Percentiles rank a stretch among this genome's conserved stretches.
Conservation (phyloP, 768 basidiomycete genomes). For the Paxillus involutus region DNA sequence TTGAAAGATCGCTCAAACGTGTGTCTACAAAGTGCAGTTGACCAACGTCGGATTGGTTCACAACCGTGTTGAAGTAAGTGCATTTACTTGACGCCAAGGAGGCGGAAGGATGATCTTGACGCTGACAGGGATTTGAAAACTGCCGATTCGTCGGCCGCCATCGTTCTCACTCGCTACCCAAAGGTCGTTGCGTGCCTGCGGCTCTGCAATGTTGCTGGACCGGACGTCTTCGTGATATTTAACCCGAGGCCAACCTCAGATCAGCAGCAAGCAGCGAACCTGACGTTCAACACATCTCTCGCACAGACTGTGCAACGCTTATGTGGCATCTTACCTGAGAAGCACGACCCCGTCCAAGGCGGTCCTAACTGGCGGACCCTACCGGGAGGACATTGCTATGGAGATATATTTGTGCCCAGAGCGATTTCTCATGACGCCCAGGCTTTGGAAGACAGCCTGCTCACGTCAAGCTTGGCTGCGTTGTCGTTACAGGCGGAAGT, state of each 20-base stretch:
- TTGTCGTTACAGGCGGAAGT: conserved; percentile 43
- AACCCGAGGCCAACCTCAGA: conserved; percentile 56
- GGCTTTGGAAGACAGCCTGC: conserved; percentile 32
- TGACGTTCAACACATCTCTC: conserved; percentile 49
- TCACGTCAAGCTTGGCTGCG: conserved; percentile 50
- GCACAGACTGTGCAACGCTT: conserved; percentile 42
- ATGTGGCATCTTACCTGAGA: conserved; percentile 40
- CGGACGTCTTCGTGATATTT: conserved; percentile 54
- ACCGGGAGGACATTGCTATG: conserved; percentile 52
- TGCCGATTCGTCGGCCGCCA: conserved; percentile 27
- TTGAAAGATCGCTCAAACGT: conserved; percentile 39
- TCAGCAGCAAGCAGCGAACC: conserved; percentile 50
- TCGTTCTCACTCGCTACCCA: conserved; percentile 57
- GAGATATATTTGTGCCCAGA: conserved; percentile 49
- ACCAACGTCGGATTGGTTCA: conserved; percentile 35
- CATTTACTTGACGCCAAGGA: no score
- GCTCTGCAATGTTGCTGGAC: conserved; percentile 10
- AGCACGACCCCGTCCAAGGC: conserved; percentile 32
- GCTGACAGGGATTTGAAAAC: conserved; percentile 24
- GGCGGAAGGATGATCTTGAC: neutral
- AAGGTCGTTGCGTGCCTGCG: conserved; percentile 55
- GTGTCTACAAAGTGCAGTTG: conserved; percentile 34
- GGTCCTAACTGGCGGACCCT: conserved; percentile 54
- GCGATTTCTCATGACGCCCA: conserved; percentile 11
- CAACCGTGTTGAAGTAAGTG: conserved; percentile 19